Percentiles rank a stretch among this genome's conserved stretches.
Conservation (phyloP, 129 eudicot genomes). For the Saposhnikovia divaricata region DNA sequence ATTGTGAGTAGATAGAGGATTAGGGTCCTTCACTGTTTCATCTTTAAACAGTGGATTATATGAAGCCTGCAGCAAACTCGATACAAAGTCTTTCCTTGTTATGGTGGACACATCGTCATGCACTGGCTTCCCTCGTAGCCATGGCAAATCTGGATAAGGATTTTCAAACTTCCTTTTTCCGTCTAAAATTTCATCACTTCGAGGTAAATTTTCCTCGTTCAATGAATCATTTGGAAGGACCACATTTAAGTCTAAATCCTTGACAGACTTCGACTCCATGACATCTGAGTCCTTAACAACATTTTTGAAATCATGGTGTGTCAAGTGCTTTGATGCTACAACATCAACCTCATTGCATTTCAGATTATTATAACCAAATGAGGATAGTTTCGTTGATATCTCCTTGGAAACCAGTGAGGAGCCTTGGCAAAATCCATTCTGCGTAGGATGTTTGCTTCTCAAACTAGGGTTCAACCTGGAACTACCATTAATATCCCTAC, state of each 20-base stretch:
- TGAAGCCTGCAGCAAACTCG: background rate
- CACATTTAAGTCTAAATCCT: slow-evolving; percentile 64
- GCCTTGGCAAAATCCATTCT: slow-evolving; percentile 52
- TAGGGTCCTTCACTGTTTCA: slow-evolving; percentile 8
- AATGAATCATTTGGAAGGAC: slow-evolving; percentile 28
- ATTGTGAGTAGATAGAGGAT: slow-evolving; percentile 2
- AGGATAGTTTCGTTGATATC: slow-evolving; percentile 22
- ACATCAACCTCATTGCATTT: slow-evolving; percentile 33
- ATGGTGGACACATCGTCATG: slow-evolving; percentile 16
- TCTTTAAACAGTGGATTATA: slow-evolving; percentile 16
- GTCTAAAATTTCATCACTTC: slow-evolving; percentile 17
- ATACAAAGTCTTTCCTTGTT: slow-evolving; percentile 8
- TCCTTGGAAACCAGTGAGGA: slow-evolving; percentile 55
- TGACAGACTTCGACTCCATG: slow-evolving; percentile 34
- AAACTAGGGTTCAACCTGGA: slow-evolving; percentile 27
- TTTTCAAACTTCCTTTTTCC: slow-evolving; percentile 28
- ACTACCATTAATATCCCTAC: slow-evolving; percentile 35
- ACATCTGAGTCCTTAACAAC: slow-evolving; percentile 27
- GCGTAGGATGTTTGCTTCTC: slow-evolving; percentile 18
- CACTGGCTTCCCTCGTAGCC: slow-evolving; percentile 55
- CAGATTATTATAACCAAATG: slow-evolving; percentile 32
- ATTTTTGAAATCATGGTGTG: slow-evolving; percentile 28
- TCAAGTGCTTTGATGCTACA: slow-evolving; percentile 3
- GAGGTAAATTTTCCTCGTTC: slow-evolving; percentile 14
- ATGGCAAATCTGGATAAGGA: slow-evolving; percentile 38